phyloP scores from a whole-genome alignment of 2,329 filamentous ascomycete species.

The Penicillium crustosum region DNA sequence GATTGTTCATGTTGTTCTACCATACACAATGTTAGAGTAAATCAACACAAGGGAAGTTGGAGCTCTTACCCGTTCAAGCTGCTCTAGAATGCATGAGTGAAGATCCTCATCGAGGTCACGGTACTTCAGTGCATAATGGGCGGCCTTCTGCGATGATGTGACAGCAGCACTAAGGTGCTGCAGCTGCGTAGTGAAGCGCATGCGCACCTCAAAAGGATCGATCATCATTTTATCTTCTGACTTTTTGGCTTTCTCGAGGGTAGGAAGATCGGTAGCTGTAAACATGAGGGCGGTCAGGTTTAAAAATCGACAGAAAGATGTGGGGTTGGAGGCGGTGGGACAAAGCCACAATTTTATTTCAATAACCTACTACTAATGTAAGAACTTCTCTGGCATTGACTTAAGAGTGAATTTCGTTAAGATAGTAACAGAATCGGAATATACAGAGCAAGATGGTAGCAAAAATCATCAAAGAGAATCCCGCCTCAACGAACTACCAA shows the following conservation, averaged over 20 bases:
- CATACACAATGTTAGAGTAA: background rate
- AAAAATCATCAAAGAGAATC: slow-evolving; percentile 30
- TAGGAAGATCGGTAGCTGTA: background rate
- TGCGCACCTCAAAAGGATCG: slow-evolving; percentile 96
- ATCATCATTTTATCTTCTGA: slow-evolving; percentile 53
- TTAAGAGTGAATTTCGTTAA: background rate
- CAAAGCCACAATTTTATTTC: background rate
- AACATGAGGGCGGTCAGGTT: slow-evolving; percentile 4
- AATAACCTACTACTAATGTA: background rate
- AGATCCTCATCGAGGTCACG: slow-evolving; percentile 94
- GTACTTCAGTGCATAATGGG: slow-evolving; percentile 91
- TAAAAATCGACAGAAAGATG: background rate
- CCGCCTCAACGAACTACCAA: slow-evolving; percentile 34
- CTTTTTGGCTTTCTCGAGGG: background rate
- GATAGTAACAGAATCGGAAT: background rate
- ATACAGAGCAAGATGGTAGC: background rate
- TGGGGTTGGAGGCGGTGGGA: background rate
- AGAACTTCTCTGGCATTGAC: background rate
- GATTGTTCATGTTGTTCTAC: slow-evolving; percentile 90
- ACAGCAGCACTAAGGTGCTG: slow-evolving; percentile 89
- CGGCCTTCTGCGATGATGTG: slow-evolving; percentile 85
- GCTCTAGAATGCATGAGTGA: slow-evolving; percentile 95
- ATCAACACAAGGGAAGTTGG: background rate
- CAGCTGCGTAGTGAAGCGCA: slow-evolving; percentile 90
- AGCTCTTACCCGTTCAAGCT: slow-evolving; percentile 72